A percentile compares a stretch with the other conserved stretches of the same genome.
Conservation (phyloP, 2,329 filamentous ascomycete genomes). For the Aspergillus ochraceus region DNA sequence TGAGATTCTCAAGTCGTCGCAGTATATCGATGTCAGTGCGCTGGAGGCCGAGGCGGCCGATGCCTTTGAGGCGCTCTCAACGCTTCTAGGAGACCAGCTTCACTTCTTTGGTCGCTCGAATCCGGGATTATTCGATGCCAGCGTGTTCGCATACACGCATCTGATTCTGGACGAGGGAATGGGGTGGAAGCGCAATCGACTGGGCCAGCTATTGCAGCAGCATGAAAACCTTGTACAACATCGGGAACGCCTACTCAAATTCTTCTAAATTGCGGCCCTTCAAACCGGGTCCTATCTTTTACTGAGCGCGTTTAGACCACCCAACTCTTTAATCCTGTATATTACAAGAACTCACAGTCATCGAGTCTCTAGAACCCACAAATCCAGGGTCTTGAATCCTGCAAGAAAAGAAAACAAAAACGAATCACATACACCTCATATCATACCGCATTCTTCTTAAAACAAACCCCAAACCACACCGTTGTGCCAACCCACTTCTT, state of each 20-base stretch:
- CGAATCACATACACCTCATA: constrained; percentile 2
- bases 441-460: constrained; percentile 34
- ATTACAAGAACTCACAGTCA: constrained; percentile 4
- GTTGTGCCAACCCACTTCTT: constrained; percentile 62
- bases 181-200: constrained; percentile 63
- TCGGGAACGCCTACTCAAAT: constrained; percentile 58
- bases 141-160: constrained; percentile 86
- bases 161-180: constrained; percentile 67
- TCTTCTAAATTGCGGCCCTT: constrained; percentile 41
- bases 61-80: constrained; percentile 63
- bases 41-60: constrained; percentile 62
- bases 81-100: constrained; percentile 55
- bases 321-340: constrained; percentile 12
- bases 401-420: constrained; percentile 1
- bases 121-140: constrained; percentile 81
- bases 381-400: constrained; percentile 4
- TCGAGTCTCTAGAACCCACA: neutral
- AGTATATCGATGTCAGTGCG: constrained; percentile 55
- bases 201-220: constrained; percentile 58
- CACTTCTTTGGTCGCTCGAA: constrained; percentile 61
- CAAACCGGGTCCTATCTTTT: neutral
- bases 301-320: neutral
- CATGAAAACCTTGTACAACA: constrained; percentile 67
- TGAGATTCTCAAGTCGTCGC: constrained; percentile 67
- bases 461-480: constrained; percentile 56